Base-by-base conservation (phyloP, 2,329 filamentous ascomycete species). In the Mycosphaerella sp. region DNA sequence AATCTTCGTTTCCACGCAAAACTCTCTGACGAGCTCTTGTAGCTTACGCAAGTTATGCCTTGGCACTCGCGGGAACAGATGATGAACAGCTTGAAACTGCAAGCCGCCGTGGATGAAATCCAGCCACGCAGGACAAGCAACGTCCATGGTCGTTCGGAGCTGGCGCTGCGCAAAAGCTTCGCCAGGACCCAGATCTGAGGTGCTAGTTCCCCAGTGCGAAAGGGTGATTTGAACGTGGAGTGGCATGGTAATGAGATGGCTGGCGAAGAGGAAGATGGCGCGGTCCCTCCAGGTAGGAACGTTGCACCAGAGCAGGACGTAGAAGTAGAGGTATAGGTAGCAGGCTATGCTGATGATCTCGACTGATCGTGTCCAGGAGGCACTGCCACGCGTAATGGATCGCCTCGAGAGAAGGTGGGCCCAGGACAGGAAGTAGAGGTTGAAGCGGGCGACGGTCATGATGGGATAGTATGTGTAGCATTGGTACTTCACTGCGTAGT, bases 351-450 rank as follows among this genome's bases (percentile, higher is more conserved):
- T 25, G 6, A 41, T 17, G 16, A 41, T 41, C 39, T 41, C 39
- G 16, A 41, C 39, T 10, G 39, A 41, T 18, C 39, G 39, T 21
- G 39, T 41, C 39, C 39, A 41, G 39, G 39, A 41, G 17, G 39
- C 39, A 21, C 39, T 41, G 16, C 39, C 39, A 25, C 39, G 39
- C 8, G 39, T 41, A 16, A 41, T 41, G 16, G 39, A 41, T 7
- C 39, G 39, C 21, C 39, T 17, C 10, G 39, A 41, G 17, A 41
- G 39, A 6, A 41, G 18, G 17, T 41, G 39, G 9, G 16, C 39
- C 39, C 39, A 41, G 12, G 39, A 41, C 1, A 41, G 39, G 17
- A 41, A 41, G 39, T 41, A 41, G 39, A 41, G 39, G 39, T 41
- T 41, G 39, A 41, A 41, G 12, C 39, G 39, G 6, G 39, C 39